Percentiles rank a stretch among this genome's conserved stretches.
Evolutionary conservation across 2,329 filamentous ascomycete genomes (phyloP).

Genomic region (Aspergillus versicolor): DNA sequence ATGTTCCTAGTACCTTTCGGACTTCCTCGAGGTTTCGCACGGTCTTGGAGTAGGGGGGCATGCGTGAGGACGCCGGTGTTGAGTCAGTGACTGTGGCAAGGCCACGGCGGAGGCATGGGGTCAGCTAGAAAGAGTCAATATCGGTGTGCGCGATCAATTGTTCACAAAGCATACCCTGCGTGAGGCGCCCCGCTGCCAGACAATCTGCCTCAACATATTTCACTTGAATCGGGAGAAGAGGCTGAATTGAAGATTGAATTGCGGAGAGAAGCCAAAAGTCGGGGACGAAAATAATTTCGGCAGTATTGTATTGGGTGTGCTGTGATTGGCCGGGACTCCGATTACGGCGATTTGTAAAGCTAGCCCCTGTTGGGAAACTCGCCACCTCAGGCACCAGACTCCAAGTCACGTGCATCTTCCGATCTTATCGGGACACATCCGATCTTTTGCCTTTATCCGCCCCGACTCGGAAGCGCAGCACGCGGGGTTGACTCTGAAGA

Average conservation of each 20-base stretch:
- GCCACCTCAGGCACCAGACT: not conserved
- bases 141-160: not conserved
- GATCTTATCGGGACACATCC: slow-evolving; percentile 13
- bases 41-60: slow-evolving; percentile 80
- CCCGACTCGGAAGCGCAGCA: slow-evolving; percentile 5
- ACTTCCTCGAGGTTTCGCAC: slow-evolving; percentile 75
- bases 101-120: slow-evolving; percentile 35
- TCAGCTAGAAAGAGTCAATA: slow-evolving; percentile 23
- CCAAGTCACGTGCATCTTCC: not conserved
- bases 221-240: not conserved
- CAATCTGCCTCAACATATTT: slow-evolving; percentile 40
- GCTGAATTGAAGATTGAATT: slow-evolving; percentile 11
- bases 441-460: slow-evolving; percentile 2
- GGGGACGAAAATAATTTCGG: slow-evolving; percentile 13
- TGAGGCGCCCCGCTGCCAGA: slow-evolving; percentile 39
- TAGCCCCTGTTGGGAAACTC: not conserved
- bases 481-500: slow-evolving; percentile 1
- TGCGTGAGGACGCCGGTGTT: slow-evolving; percentile 49
- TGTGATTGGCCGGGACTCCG: slow-evolving; percentile 14
- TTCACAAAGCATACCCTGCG: slow-evolving; percentile 33
- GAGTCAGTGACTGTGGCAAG: slow-evolving; percentile 35
- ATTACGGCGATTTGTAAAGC: not conserved
- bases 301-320: slow-evolving; percentile 11
- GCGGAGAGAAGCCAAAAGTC: slow-evolving; percentile 11
- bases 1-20: slow-evolving; percentile 66